phyloP scores from a whole-genome alignment of 2,329 filamentous ascomycete species.

The Chrysoporthe deuterocubensis region DNA sequence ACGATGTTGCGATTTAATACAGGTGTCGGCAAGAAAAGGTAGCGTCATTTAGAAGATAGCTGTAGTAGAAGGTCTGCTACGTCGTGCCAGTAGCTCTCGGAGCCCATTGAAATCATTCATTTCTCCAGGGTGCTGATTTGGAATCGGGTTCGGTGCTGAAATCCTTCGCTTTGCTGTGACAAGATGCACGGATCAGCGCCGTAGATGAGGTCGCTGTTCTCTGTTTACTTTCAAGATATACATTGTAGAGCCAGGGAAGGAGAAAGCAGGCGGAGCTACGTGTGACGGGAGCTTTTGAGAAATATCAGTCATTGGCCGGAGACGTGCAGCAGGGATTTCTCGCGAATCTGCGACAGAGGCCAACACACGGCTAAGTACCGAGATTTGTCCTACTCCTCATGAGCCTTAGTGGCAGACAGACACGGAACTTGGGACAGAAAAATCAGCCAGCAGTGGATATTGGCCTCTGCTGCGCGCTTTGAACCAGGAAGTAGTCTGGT shows the following conservation, averaged over 20 bases:
- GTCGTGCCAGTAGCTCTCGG: not conserved
- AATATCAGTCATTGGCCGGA: constrained; percentile 11
- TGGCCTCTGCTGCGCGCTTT: not conserved
- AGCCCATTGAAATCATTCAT: not conserved
- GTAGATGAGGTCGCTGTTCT: not conserved
- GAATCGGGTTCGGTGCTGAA: not conserved
- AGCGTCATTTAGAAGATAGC: not conserved
- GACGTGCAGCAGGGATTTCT: constrained; percentile 25
- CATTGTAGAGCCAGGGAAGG: not conserved
- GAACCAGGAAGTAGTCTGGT: not conserved
- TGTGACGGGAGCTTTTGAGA: constrained; percentile 10
- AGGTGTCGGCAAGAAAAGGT: not conserved
- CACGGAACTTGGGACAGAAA: not conserved
- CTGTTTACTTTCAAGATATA: not conserved
- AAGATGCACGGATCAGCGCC: not conserved
- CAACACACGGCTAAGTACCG: constrained; percentile 28
- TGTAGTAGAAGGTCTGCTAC: not conserved
- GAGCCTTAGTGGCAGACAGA: constrained; percentile 4
- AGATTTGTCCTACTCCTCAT: constrained; percentile 28
- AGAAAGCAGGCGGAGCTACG: not conserved
- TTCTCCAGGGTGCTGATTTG: not conserved
- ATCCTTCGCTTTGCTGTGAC: not conserved
- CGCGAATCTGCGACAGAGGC: constrained; percentile 29
- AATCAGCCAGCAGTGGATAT: not conserved
- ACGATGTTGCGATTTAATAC: not conserved